Evolutionary conservation across 176 grass and related monocot species (phyloP).

Genomic region (Carex kokanica): DNA sequence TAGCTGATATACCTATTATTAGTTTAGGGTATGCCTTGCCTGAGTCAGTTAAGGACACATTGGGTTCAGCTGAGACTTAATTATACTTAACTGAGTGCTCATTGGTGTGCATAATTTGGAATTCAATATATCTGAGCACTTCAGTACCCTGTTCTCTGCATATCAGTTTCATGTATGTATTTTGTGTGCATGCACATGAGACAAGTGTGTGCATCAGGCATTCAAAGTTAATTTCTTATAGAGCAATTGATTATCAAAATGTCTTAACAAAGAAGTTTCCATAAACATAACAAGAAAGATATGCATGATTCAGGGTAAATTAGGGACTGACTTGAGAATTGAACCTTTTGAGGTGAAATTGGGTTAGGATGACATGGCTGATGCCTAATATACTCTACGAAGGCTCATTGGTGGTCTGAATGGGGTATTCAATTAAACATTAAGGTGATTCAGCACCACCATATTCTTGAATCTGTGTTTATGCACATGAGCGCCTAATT

Average conservation of each 20-base stretch:
- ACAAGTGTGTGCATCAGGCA: not conserved
- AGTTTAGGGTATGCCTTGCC: not conserved
- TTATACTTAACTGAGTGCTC: not conserved
- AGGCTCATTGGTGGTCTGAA: not conserved
- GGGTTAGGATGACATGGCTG: not conserved
- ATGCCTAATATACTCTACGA: not conserved
- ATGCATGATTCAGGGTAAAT: not conserved
- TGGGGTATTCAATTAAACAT: not conserved
- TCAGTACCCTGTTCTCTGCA: not conserved
- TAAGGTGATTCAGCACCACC: not conserved
- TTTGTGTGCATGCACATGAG: not conserved
- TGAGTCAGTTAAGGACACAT: not conserved
- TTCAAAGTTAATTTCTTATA: not conserved
- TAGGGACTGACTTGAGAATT: not conserved
- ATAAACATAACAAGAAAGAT: not conserved
- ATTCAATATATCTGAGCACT: not conserved
- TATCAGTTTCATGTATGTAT: not conserved
- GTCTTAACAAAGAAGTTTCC: not conserved
- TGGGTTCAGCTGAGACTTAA: not conserved
- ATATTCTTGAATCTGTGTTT: not conserved
- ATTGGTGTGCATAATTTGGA: not conserved
- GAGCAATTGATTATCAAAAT: not conserved
- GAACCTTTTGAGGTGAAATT: not conserved
- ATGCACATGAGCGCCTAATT: not conserved
- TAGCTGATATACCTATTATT: slow-evolving; percentile 54